Evolutionary conservation across 2,329 filamentous ascomycete genomes (phyloP).

Genomic region (Colletotrichum cordylinicola): DNA sequence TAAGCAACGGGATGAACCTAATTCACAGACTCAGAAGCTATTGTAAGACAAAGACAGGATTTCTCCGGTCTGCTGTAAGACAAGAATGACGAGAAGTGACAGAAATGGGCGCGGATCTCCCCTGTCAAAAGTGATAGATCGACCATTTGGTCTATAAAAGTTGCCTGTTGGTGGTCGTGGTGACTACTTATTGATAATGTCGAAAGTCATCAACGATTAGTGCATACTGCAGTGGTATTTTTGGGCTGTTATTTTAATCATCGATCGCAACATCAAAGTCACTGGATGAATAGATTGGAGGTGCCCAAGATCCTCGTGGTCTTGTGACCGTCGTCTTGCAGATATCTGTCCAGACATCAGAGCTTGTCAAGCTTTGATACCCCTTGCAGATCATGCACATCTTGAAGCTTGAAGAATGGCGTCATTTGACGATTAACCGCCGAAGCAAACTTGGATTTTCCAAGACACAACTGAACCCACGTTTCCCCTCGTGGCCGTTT

Average conservation of each 20-base stretch:
- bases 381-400: not conserved
- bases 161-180: rapidly evolving
- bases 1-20: not conserved
- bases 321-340: not conserved
- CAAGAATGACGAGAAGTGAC: not conserved
- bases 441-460: not conserved
- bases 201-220: rapidly evolving
- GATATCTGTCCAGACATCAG: rapidly evolving
- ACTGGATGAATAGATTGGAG: not conserved
- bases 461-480: not conserved
- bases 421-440: not conserved
- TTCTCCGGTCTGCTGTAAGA: not conserved
- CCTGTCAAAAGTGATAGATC: not conserved
- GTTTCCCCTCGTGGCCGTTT: not conserved
- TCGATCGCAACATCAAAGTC: not conserved
- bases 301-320: not conserved
- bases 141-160: not conserved
- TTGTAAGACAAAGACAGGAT: not conserved
- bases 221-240: rapidly evolving
- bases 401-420: not conserved
- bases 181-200: rapidly evolving
- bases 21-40: not conserved
- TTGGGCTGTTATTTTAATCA: not conserved
- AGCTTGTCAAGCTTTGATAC: not conserved
- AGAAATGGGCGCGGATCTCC: not conserved